A percentile compares a stretch with the other conserved stretches of the same genome.
Conservation (phyloP, 2,329 filamentous ascomycete genomes). For the Hypoxylon sp. region DNA sequence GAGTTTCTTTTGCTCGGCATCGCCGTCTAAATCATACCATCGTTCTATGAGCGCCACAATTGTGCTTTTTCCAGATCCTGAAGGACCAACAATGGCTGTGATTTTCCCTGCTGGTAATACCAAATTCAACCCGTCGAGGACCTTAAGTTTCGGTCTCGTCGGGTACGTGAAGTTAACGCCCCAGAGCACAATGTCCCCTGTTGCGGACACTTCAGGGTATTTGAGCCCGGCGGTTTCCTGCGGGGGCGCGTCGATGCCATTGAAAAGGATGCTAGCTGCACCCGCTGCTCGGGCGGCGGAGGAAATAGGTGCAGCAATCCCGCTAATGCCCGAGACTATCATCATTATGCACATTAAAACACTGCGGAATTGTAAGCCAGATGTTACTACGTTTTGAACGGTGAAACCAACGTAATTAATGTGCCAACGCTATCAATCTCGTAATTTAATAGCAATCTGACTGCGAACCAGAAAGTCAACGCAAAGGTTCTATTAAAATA, state of each 20-base stretch:
- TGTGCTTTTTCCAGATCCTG: constrained; percentile 81
- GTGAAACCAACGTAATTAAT: constrained; percentile 62
- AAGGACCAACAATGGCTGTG: constrained; percentile 81
- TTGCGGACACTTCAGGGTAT: constrained; percentile 63
- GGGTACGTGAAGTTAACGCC: constrained; percentile 81
- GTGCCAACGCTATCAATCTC: constrained; percentile 64
- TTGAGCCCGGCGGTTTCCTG: constrained; percentile 60
- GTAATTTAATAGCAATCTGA: constrained; percentile 47
- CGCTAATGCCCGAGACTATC: constrained; percentile 68
- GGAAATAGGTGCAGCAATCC: constrained; percentile 71
- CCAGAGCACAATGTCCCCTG: constrained; percentile 71
- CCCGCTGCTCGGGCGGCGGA: constrained; percentile 70
- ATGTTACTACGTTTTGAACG: neutral
- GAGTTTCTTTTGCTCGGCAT: constrained; percentile 57
- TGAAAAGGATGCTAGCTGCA: constrained; percentile 70
- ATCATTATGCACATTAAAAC: constrained; percentile 73
- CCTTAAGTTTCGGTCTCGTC: constrained; percentile 72
- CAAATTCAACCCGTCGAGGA: constrained; percentile 72
- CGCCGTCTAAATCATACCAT: constrained; percentile 75
- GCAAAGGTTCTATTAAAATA: constrained; percentile 50
- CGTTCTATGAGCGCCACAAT: constrained; percentile 78
- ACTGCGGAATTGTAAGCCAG: constrained; percentile 40
- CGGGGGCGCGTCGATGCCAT: constrained; percentile 66
- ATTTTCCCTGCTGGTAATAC: constrained; percentile 75
- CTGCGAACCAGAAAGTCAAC: constrained; percentile 54